Conservation (phyloP, 1,284 basidiomycete species). For the Ustilago loliicola region DNA sequence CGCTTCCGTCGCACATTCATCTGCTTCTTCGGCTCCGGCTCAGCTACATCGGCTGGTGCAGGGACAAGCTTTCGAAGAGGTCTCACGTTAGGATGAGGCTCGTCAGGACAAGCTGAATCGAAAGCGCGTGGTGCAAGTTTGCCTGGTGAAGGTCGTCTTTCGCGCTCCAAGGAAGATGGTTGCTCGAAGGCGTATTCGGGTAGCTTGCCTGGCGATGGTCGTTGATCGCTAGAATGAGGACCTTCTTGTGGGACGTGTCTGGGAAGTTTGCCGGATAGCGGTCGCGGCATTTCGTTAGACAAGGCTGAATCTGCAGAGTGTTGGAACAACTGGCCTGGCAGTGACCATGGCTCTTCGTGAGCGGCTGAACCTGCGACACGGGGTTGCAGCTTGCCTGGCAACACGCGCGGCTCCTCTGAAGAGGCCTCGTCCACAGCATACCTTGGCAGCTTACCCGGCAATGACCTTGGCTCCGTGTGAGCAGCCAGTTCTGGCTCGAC, state of each 20-base stretch:
- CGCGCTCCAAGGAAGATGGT: neutral
- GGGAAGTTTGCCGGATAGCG: neutral
- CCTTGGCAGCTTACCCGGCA: neutral
- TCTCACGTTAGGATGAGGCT: neutral
- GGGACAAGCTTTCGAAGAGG: neutral
- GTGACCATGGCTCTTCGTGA: neutral
- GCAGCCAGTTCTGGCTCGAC: neutral
- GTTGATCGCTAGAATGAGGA: neutral
- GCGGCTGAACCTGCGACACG: neutral
- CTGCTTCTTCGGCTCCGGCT: neutral
- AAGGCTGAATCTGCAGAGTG: neutral
- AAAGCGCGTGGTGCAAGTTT: neutral
- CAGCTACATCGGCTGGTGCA: neutral
- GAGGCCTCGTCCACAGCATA: neutral
- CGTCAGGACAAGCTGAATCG: neutral
- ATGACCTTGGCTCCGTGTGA: neutral
- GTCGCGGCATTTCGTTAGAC: neutral
- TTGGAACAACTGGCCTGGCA: neutral
- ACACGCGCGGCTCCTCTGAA: neutral
- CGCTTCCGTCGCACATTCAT: neutral
- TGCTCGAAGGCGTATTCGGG: neutral
- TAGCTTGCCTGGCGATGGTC: neutral
- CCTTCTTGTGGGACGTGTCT: neutral
- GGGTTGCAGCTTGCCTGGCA: constrained; percentile 4
- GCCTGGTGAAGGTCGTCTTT: neutral